phyloP scores from a whole-genome alignment of 805 yeast species.

The Yarrowia bubula region DNA sequence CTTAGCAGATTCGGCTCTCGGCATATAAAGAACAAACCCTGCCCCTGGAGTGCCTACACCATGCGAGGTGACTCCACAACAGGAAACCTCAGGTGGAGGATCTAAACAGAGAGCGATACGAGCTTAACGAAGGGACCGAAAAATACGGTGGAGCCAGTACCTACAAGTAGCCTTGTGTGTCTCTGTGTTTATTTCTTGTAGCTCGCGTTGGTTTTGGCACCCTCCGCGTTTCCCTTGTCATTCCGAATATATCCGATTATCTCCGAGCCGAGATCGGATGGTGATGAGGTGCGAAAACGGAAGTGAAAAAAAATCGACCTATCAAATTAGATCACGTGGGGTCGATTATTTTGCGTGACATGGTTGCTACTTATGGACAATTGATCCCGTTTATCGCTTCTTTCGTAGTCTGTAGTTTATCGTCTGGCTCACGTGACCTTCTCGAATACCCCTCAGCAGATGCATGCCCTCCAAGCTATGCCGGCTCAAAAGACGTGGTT shows the following conservation, averaged over 20 bases:
- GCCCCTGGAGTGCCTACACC: not conserved
- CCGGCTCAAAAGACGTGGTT: too few relatives aligned
- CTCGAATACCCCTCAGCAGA: conserved; percentile 12
- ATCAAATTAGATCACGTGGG: too few relatives aligned
- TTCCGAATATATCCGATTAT: not conserved
- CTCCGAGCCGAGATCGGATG: not conserved
- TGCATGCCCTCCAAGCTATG: not conserved
- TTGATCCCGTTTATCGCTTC: too few relatives aligned
- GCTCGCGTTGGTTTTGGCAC: not conserved
- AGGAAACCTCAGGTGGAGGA: conserved; percentile 10
- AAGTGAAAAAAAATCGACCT: not conserved
- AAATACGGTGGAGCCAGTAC: too few relatives aligned
- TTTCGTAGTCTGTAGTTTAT: too few relatives aligned
- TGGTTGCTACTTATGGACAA: too few relatives aligned
- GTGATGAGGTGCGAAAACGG: not conserved
- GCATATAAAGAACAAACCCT: not conserved
- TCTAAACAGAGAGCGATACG: conserved; percentile 8
- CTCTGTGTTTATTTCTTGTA: not conserved
- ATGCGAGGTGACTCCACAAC: conserved; percentile 22
- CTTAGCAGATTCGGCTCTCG: conserved; percentile 14
- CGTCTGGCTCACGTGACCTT: not conserved
- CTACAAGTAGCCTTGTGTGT: too few relatives aligned
- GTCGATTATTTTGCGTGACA: too few relatives aligned
- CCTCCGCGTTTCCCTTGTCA: not conserved
- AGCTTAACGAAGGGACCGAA: not conserved